These are phyloP conservation scores for Gossypium davidsonii DNA, from an alignment of 441 rosid genomes.

Conservation along the genomic window DNA sequence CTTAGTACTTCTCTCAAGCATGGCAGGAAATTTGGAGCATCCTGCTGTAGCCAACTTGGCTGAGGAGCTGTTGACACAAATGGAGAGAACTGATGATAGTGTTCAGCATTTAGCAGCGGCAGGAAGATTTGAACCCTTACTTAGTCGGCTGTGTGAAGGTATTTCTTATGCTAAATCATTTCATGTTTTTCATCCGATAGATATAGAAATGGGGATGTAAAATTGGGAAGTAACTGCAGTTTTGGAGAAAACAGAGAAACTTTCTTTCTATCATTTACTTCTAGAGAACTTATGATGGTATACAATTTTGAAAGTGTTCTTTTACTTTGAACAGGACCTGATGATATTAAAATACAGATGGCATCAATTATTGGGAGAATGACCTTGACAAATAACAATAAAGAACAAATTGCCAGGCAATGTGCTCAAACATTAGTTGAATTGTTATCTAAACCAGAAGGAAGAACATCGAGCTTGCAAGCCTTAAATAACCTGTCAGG, in stretches of 20 bases:
- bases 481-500: constrained; percentile 36
- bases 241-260: neutral
- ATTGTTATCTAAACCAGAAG: constrained; percentile 24
- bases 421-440: constrained; percentile 27
- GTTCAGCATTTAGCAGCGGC: constrained; percentile 31
- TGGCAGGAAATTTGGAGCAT: constrained; percentile 37
- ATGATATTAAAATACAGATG: constrained; percentile 35
- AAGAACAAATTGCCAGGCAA: constrained; percentile 33
- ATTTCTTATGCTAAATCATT: constrained; percentile 6
- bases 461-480: constrained; percentile 28
- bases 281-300: neutral
- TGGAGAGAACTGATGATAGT: constrained; percentile 29
- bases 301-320: neutral
- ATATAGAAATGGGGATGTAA: neutral
- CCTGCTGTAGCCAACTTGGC: constrained; percentile 34
- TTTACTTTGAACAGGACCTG: constrained; percentile 27
- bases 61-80: constrained; percentile 28
- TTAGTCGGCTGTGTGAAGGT: constrained; percentile 28
- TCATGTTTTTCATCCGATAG: constrained; percentile 3
- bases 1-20: constrained; percentile 35
- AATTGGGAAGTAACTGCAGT: neutral
- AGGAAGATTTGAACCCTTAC: constrained; percentile 41
- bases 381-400: constrained; percentile 33
- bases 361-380: constrained; percentile 33
- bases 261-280: neutral